A percentile compares a stretch with the other conserved stretches of the same genome.
Evolutionary conservation across 352 stramenopile genomes (phyloP).

Genomic region (Pythium pyrilobum): DNA sequence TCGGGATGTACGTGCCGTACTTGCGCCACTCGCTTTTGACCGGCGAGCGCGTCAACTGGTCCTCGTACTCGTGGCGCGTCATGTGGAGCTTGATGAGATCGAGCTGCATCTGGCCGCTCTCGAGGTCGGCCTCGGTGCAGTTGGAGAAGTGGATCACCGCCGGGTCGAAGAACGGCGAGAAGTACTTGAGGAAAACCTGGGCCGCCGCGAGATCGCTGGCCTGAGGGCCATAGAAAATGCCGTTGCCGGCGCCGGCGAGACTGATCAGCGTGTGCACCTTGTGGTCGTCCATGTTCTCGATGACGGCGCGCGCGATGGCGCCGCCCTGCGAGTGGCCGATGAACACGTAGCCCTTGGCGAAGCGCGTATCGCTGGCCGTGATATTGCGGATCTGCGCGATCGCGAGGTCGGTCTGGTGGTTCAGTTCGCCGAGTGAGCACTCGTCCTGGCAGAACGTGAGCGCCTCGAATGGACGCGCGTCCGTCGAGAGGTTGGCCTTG

Average conservation of each 20-base stretch:
- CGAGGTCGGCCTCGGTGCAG: slow-evolving; percentile 21
- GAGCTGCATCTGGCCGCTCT: slow-evolving; percentile 25
- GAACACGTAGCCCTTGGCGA: slow-evolving; percentile 43
- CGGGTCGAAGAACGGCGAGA: slow-evolving; percentile 12
- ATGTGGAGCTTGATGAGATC: slow-evolving; percentile 25
- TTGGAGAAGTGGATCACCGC: slow-evolving; percentile 26
- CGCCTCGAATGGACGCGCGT: slow-evolving; percentile 26
- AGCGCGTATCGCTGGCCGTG: slow-evolving; percentile 23
- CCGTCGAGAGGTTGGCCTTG: slow-evolving; percentile 28
- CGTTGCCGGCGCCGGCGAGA: slow-evolving; percentile 40
- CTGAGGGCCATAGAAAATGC: slow-evolving; percentile 47
- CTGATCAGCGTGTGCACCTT: slow-evolving; percentile 37
- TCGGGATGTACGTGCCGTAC: slow-evolving; percentile 30
- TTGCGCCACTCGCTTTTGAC: slow-evolving; percentile 18
- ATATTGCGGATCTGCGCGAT: slow-evolving; percentile 38
- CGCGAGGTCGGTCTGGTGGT: slow-evolving; percentile 28
- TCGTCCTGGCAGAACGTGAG: slow-evolving; percentile 33
- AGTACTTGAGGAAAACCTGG: slow-evolving; percentile 24
- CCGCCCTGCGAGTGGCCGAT: slow-evolving; percentile 45
- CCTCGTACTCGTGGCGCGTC: slow-evolving; percentile 20
- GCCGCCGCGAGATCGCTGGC: slow-evolving; percentile 24
- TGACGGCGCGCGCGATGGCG: slow-evolving; percentile 28
- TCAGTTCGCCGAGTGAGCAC: slow-evolving; percentile 28
- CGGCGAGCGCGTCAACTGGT: slow-evolving; percentile 30
- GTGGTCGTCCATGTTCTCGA: slow-evolving; percentile 57